A percentile compares a stretch with the other conserved stretches of the same genome.
phyloP scores from a whole-genome alignment of 1,284 basidiomycete species.

The Ustilago crameri region DNA sequence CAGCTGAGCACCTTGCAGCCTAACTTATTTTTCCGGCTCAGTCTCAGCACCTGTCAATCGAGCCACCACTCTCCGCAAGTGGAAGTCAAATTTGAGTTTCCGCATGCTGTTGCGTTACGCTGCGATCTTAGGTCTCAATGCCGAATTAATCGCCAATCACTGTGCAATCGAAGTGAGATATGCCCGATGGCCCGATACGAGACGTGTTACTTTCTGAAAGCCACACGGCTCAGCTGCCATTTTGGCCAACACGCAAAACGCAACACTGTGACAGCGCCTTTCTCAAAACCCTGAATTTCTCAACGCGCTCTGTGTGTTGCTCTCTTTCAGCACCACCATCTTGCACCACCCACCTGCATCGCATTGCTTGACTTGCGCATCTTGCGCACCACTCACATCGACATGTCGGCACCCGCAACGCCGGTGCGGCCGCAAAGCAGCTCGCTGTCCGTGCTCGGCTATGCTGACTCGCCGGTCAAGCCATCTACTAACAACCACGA shows the following conservation, averaged over 20 bases:
- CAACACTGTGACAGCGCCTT: too few relatives aligned
- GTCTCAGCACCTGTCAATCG: too few relatives aligned
- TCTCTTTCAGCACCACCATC: too few relatives aligned
- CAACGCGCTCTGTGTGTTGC: too few relatives aligned
- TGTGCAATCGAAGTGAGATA: background rate
- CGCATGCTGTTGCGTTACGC: background rate
- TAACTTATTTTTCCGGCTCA: too few relatives aligned
- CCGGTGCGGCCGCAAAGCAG: constrained; percentile 14
- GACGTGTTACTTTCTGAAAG: constrained; percentile 3
- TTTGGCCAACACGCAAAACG: background rate
- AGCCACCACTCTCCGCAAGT: too few relatives aligned
- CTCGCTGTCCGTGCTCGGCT: constrained; percentile 6
- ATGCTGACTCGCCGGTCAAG: constrained; percentile 21
- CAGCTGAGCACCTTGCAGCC: too few relatives aligned
- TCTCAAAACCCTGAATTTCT: too few relatives aligned
- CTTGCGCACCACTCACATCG: background rate
- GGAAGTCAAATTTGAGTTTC: too few relatives aligned
- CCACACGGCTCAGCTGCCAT: background rate
- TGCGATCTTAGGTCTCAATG: too few relatives aligned
- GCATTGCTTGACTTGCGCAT: background rate
- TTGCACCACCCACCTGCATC: background rate
- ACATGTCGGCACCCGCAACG: constrained; percentile 6
- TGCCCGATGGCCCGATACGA: background rate
- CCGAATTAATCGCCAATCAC: background rate
- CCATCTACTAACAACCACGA: constrained; percentile 3